These are phyloP conservation scores for Lachancea sp. DNA, from an alignment of 805 yeast species.

Conservation along the genomic window DNA sequence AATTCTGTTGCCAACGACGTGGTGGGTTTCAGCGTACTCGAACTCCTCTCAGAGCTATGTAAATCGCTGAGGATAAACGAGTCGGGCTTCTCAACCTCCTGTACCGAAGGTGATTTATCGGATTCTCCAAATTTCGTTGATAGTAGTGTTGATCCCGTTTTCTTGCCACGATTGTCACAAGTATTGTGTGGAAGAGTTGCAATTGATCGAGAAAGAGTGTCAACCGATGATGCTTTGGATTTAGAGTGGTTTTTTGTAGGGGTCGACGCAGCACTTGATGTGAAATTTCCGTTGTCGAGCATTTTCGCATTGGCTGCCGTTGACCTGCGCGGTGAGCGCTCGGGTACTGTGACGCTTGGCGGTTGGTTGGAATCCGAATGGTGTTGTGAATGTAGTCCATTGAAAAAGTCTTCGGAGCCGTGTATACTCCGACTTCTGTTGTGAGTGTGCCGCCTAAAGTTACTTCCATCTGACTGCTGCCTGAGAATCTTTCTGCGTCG, in stretches of 20 bases:
- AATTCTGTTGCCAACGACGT: neutral
- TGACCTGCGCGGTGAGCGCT: constrained; percentile 19
- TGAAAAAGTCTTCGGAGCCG: constrained; percentile 17
- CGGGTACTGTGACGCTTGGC: constrained; percentile 8
- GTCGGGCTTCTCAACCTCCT: no score
- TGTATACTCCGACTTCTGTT: constrained; percentile 29
- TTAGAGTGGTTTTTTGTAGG: neutral
- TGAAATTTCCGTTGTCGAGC: neutral
- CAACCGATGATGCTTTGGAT: no score
- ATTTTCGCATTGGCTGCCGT: neutral
- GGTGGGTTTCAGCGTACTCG: neutral
- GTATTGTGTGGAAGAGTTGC: neutral
- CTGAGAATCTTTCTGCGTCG: constrained; percentile 18
- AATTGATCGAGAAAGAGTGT: neutral
- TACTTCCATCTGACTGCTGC: neutral
- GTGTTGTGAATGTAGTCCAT: neutral
- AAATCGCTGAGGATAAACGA: no score
- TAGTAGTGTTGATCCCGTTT: no score
- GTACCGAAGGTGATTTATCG: no score
- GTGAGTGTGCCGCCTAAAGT: constrained; percentile 21
- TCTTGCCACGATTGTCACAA: no score
- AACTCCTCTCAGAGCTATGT: no score
- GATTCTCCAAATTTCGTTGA: no score
- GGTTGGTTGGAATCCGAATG: neutral
- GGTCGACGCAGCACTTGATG: neutral